Evolutionary conservation across 148 eudicot genomes (phyloP), one percentile per base, ranked within the genome.

Genomic region (Arbutus unedo): DNA sequence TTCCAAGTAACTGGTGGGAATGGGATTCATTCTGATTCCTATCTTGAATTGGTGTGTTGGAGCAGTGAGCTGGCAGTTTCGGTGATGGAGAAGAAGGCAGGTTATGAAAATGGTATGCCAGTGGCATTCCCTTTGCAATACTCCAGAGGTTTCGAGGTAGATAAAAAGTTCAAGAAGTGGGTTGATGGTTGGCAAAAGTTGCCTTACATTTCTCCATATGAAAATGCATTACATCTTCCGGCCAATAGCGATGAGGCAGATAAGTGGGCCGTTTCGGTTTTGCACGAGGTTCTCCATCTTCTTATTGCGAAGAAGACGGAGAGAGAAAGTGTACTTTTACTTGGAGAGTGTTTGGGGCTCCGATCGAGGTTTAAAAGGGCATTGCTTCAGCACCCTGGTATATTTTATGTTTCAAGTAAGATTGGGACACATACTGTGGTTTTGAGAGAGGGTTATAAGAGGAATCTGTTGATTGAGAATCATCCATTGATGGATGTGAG

Each of bases 171-270:
- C 47, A 87, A 85, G 84, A 84, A 85, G 64, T 89, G 93, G 91
- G 86, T 86, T 47, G 91, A 89, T 83, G 93, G 88, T 25, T 96
- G 98, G 99, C 98, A 94, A 62, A 93, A 87, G 82, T 54, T 96
- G 87, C 97, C 98, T 75, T 94, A 93, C 77, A 44, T 93, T 78
- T 94, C 98, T 2, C 99, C 99, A 5, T 96, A 96, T 88, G 93
- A 94, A 83, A 90, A 91, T 86, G 90, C 85, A 50, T 44, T 84
- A 53, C 90, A 89, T 87, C 83, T 91, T 60, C 89, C 80, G 10
- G 87, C 92, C 13, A 88, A 87, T 38, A 86, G 91, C 60, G 94
- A 94, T 48, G 88, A 89, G 66, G 90, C 95, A 5, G 98, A 94
- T 83, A 90, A 88, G 82, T 96, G 99, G 99, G 91, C 88, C 0